A percentile compares a stretch with the other conserved stretches of the same genome.
These are phyloP conservation scores for Ogataea salicorniae DNA, from an alignment of 805 yeast genomes.

Conservation along the genomic window DNA sequence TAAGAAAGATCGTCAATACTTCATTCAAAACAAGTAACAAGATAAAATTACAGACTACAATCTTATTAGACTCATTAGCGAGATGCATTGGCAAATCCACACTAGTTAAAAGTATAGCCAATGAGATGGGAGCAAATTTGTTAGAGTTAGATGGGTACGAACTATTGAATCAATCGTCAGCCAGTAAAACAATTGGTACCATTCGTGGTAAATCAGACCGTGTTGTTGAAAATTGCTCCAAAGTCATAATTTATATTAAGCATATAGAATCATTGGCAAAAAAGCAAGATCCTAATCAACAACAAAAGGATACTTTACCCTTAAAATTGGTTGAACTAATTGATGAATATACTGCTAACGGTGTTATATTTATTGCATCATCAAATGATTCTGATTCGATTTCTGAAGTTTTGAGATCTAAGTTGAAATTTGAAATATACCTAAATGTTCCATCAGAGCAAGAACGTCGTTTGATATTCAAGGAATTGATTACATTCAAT, in stretches of 20 bases:
- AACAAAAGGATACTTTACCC: conserved; percentile 37
- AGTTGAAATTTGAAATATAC: conserved; percentile 70
- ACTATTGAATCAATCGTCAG: conserved; percentile 62
- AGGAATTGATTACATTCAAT: conserved; percentile 34
- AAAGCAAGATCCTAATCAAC: conserved; percentile 53
- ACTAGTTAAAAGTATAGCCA: conserved; percentile 49
- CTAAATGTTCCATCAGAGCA: conserved; percentile 72
- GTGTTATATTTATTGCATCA: conserved; percentile 59
- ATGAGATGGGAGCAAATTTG: conserved; percentile 59
- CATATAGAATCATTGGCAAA: conserved; percentile 77
- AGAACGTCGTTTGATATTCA: conserved; percentile 65
- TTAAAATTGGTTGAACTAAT: conserved; percentile 55
- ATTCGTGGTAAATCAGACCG: conserved; percentile 74
- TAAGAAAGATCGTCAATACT: conserved; percentile 53
- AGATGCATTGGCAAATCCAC: conserved; percentile 79
- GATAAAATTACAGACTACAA: conserved; percentile 49
- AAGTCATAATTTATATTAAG: conserved; percentile 51
- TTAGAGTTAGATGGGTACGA: conserved; percentile 68
- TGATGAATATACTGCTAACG: conserved; percentile 44
- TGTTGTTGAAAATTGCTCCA: conserved; percentile 38
- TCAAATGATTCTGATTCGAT: conserved; percentile 63
- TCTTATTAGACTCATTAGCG: conserved; percentile 62
- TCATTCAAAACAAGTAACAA: conserved; percentile 31
- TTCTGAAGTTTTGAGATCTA: conserved; percentile 59
- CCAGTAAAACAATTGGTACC: conserved; percentile 71